Base-by-base conservation (phyloP, 352 stramenopile species). In the Elongisporangium senticosum region DNA sequence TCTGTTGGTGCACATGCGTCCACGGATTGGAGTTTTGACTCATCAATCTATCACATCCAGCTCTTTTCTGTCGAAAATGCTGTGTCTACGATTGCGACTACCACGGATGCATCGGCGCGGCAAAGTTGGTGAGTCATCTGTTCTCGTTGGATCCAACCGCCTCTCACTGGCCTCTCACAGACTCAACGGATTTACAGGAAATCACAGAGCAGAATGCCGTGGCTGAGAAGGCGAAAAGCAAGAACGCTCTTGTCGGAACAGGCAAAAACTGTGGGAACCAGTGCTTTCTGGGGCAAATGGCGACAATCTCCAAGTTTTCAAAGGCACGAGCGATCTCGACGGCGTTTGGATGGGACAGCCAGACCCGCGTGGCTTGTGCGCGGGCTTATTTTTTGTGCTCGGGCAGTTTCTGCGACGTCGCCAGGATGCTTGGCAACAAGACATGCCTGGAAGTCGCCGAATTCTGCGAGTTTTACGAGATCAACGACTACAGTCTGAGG, bases 31-130 rank as follows among this genome's bases (percentile, higher is more conserved):
- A 40, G 7, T 26, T 5, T 26, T 26, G 23, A 49, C 26, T 21
- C 4, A 56, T 4, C 20, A 4, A 50, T 10, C 19, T 33, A 50
- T 33, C 14, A 26, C n/a, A 28, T 51, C 37, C 55, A 90, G 79
- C 75, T 51, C 68, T 94, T 26, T 90, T 93, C 37, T 94, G 85
- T 60, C 72, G 83, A 23, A 67, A 77, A n/a, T 94, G 85, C 62
- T 91, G 86, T 62, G 73, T 87, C 13, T 94, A 94, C 54, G 85
- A 94, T 63, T 94, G 85, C 51, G 79, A 94, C 58, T 91, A 93
- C 56, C 85, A 94, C 55, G 80, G 79, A 48, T 88, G 75, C 23
- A 22, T 69, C 4, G 77, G 83, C 24, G 63, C 77, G 1, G 74
- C 81, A 0, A 81, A 84, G 58, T 71, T 93, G 54, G 82, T 87